A percentile compares a stretch with the other conserved stretches of the same genome.
phyloP scores from a whole-genome alignment of 176 grass and related monocot species.

The Puya raimondii region DNA sequence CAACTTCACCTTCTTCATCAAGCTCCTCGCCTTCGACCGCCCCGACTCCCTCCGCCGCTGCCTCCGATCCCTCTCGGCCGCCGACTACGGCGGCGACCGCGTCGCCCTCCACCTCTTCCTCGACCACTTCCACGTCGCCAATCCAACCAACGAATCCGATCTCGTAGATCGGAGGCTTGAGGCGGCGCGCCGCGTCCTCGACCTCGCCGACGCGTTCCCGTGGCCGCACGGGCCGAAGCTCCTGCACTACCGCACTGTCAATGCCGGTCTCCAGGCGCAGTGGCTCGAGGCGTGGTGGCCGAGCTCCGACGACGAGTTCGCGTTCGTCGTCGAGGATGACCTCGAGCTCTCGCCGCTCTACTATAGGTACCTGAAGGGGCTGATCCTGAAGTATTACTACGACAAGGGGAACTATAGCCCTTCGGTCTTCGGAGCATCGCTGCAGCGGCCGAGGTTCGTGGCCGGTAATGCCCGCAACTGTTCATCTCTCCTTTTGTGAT shows the following conservation, averaged over 20 bases:
- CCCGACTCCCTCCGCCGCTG: constrained; percentile 60
- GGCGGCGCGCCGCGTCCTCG: constrained; percentile 48
- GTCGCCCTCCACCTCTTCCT: constrained; percentile 68
- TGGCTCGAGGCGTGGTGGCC: constrained; percentile 99
- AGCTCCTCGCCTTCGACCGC: constrained; percentile 75
- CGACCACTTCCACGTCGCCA: constrained; percentile 50
- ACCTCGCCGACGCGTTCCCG: constrained; percentile 36
- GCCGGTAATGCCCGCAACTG: constrained; percentile 39
- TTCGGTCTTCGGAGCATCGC: constrained; percentile 63
- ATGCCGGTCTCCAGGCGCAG: constrained; percentile 82
- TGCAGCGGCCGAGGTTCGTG: constrained; percentile 89
- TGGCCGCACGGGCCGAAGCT: constrained; percentile 76
- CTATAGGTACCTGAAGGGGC: constrained; percentile 58
- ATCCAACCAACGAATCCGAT: constrained; percentile 1
- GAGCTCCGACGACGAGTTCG: constrained; percentile 79
- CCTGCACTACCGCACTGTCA: constrained; percentile 53
- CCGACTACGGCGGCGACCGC: constrained; percentile 66
- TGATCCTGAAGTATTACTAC: constrained; percentile 77
- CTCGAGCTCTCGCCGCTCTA: constrained; percentile 84
- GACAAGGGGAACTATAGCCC: constrained; percentile 62
- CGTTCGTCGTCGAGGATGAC: constrained; percentile 91
- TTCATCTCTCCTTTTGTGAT: not conserved
- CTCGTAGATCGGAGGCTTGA: constrained; percentile 21
- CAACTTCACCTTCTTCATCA: constrained; percentile 65
- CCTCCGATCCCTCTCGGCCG: constrained; percentile 65